Percentiles rank a stretch among this genome's conserved stretches.
phyloP scores from a whole-genome alignment of 75 land plant species.

The Azolla pinnata region DNA sequence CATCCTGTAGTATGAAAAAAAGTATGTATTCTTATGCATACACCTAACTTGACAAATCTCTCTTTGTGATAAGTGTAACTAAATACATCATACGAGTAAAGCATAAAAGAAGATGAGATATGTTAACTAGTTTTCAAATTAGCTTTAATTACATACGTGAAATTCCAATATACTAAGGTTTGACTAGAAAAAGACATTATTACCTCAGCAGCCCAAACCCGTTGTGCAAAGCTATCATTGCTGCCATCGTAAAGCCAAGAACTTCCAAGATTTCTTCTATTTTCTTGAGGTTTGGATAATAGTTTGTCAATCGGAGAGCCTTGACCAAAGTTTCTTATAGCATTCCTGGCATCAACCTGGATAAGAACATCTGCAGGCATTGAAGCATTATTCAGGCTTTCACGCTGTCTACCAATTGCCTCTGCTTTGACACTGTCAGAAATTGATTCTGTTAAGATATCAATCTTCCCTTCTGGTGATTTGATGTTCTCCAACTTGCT shows the following conservation, averaged over 20 bases:
- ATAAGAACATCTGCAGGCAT: background rate
- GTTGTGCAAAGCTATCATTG: conserved; percentile 16
- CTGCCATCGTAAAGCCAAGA: conserved; percentile 21
- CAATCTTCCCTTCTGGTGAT: background rate
- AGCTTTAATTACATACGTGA: too few species aligned
- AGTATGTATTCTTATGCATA: background rate
- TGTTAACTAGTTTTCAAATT: too few species aligned
- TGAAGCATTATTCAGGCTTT: background rate
- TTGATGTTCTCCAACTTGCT: too few species aligned
- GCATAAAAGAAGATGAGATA: too few species aligned
- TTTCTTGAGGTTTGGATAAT: too few species aligned
- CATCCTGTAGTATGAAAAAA: background rate
- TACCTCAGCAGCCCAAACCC: conserved; percentile 17
- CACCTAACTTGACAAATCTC: background rate
- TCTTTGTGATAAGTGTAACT: too few species aligned
- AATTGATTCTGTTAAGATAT: background rate
- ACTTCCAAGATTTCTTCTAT: background rate
- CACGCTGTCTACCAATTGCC: background rate
- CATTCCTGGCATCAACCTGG: background rate
- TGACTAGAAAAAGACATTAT: too few species aligned
- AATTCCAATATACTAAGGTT: too few species aligned
- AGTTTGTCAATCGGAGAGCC: background rate
- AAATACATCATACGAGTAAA: too few species aligned
- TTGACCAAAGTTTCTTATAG: background rate
- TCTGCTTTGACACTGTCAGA: background rate